Evolutionary conservation across 2,329 filamentous ascomycete genomes (phyloP), one percentile per base, ranked within the genome.

Genomic region (Alternaria postmessia): DNA sequence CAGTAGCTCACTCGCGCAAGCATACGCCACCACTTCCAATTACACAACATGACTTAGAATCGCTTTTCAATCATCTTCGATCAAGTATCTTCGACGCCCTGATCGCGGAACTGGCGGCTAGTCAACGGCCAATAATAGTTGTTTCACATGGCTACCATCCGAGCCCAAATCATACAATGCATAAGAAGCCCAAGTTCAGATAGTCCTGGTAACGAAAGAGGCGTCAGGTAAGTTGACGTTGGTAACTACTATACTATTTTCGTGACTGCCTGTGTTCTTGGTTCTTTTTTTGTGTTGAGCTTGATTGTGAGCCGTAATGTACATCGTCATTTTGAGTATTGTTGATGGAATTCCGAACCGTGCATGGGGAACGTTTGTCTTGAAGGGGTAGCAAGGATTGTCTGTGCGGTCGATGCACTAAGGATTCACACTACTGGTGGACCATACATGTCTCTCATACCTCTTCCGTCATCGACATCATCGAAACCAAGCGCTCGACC

Each of bases 361-460:
- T 42, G 32, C 20, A 8, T 26, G 36, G 5, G 20, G 5, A 38
- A 49, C 16, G 3, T 38, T 32, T 34, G 46, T 24, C 46, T 49
- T 49, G 8, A 12, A 20, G 20, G 36, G 46, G 46, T 26, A 20
- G 46, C 46, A 49, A 49, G 46, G 8, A n/a, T 18, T 49, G 51
- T 44, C 51, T 53, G 51, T 53, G 51, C 51, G 51, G 39, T 24
- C 51, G 36, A 44, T 32, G 38, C 51, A 43, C 51, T 44, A 53
- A 28, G 24, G 51, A 44, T 53, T 53, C 30, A 22, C 18, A 44
- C 16, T 26, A 24, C 28, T 39, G 18, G 20, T 42, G 28, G 28
- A 38, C 20, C 41, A 16, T 53, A 34, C 51, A 6, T 32, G 30
- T 18, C 26, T 44, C 34, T 26, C 22, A 20, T 26, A 24, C 34